These are phyloP conservation scores for Parascedosporium putredinis DNA, from an alignment of 2,329 filamentous ascomycete genomes.

Conservation along the genomic window DNA sequence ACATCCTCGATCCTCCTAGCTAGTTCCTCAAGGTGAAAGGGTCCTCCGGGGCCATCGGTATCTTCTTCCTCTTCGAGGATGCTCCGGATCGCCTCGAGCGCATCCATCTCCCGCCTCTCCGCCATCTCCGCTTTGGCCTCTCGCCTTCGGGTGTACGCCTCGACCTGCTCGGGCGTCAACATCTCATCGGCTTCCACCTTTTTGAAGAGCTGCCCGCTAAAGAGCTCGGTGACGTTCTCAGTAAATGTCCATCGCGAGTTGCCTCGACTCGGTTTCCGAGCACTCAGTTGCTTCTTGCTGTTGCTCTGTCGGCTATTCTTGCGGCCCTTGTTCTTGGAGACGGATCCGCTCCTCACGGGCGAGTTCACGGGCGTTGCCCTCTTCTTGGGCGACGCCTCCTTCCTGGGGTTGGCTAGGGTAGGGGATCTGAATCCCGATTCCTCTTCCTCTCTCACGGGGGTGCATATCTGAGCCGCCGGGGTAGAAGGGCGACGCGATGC, in stretches of 20 bases:
- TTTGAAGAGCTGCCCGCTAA: conserved; percentile 43
- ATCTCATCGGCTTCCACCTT: conserved; percentile 50
- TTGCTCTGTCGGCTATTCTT: conserved; percentile 1
- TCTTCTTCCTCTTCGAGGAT: background rate
- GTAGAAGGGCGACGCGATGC: background rate
- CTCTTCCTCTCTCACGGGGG: background rate
- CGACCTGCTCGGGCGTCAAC: conserved; percentile 41
- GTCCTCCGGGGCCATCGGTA: conserved; percentile 29
- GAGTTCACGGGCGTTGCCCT: background rate
- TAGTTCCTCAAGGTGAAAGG: conserved; percentile 39
- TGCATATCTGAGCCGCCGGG: background rate
- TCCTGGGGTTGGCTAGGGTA: background rate
- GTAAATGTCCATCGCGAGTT: conserved; percentile 40
- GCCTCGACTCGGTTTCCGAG: conserved; percentile 8
- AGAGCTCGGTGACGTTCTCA: conserved; percentile 46
- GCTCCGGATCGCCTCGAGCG: background rate
- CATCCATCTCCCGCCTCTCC: background rate
- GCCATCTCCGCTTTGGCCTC: conserved; percentile 16
- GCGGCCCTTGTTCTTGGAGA: conserved; percentile 6
- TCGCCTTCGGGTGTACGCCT: conserved; percentile 30
- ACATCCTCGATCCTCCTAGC: conserved; percentile 29
- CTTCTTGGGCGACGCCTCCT: background rate
- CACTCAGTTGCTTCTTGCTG: background rate
- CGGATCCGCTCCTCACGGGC: background rate
- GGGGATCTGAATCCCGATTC: too few relatives aligned